Evolutionary conservation across 108 stramenopile species (phyloP).

Genomic region (Skeletonema grethae): DNA sequence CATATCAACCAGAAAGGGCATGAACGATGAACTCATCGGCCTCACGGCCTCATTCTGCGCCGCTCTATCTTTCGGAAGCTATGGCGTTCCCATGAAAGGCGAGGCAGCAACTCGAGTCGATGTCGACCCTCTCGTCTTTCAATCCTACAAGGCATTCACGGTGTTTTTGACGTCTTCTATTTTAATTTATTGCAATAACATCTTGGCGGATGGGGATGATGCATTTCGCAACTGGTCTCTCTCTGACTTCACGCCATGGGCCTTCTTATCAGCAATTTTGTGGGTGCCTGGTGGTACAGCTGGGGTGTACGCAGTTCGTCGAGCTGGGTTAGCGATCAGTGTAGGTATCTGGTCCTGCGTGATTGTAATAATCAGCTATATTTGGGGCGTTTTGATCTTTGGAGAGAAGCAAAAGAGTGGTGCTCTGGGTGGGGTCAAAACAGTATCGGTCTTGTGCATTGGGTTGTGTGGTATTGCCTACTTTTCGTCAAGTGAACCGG

Average conservation of each 20-base stretch:
- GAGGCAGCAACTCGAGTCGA: slow-evolving; percentile 58
- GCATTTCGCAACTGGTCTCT: slow-evolving; percentile 32
- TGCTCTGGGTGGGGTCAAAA: slow-evolving; percentile 43
- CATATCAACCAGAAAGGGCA: too few relatives aligned
- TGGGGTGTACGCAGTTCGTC: slow-evolving; percentile 81
- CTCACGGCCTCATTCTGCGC: slow-evolving; percentile 54
- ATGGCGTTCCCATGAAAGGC: slow-evolving; percentile 86
- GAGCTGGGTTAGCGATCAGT: slow-evolving; percentile 76
- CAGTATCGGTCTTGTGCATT: slow-evolving; percentile 53
- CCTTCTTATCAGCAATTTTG: slow-evolving; percentile 62
- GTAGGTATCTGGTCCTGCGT: slow-evolving; percentile 79
- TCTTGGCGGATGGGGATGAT: slow-evolving; percentile 16
- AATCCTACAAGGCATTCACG: slow-evolving; percentile 78
- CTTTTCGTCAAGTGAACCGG: slow-evolving; percentile 53
- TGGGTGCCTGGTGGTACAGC: slow-evolving; percentile 79
- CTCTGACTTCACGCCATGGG: slow-evolving; percentile 55
- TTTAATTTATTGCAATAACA: slow-evolving; percentile 41
- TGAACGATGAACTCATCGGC: slow-evolving; percentile 35
- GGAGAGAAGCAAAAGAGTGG: slow-evolving; percentile 66
- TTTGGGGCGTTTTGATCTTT: slow-evolving; percentile 82
- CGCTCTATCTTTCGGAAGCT: slow-evolving; percentile 75
- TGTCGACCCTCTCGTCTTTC: slow-evolving; percentile 86
- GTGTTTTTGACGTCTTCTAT: slow-evolving; percentile 36
- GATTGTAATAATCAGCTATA: slow-evolving; percentile 75
- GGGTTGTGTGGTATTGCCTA: slow-evolving; percentile 82